Conservation (phyloP, 345 rosid genomes). For the Melaleuca alternifolia region DNA sequence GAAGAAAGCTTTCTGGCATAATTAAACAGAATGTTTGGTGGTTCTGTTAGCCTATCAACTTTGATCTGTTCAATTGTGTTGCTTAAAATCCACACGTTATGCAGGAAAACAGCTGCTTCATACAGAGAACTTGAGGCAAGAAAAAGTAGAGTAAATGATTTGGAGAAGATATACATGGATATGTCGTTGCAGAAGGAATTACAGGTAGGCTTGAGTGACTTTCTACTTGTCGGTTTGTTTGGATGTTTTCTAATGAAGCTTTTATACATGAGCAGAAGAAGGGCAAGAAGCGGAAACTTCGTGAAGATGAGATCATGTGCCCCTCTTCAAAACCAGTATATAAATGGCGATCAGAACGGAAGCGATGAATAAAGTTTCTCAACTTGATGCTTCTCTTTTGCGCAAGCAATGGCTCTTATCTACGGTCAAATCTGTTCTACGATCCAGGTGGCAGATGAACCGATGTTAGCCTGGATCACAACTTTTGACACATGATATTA, state of each 20-base stretch:
- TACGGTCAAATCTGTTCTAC: neutral
- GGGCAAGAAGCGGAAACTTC: conserved; percentile 66
- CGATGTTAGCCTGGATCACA: neutral
- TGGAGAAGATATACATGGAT: conserved; percentile 64
- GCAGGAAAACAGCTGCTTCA: conserved; percentile 53
- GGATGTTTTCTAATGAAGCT: neutral
- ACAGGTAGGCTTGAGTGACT: conserved; percentile 31
- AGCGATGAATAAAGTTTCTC: conserved; percentile 30
- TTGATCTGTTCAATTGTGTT: too few relatives aligned
- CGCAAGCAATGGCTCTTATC: neutral
- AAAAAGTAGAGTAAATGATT: conserved; percentile 44
- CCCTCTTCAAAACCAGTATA: conserved; percentile 63
- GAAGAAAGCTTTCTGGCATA: neutral
- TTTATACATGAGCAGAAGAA: conserved; percentile 38
- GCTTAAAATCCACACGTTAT: neutral
- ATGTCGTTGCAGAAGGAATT: conserved; percentile 77
- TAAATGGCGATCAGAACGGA: conserved; percentile 71
- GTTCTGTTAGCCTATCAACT: neutral
- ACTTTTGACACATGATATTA: neutral
- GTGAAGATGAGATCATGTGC: conserved; percentile 55
- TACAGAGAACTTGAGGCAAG: conserved; percentile 77
- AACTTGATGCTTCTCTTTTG: neutral
- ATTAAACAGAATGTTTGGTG: neutral
- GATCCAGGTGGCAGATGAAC: neutral
- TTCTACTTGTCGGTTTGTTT: neutral